phyloP scores from a whole-genome alignment of 2,329 filamentous ascomycete genomes.

The Bipolaris victoriae region DNA sequence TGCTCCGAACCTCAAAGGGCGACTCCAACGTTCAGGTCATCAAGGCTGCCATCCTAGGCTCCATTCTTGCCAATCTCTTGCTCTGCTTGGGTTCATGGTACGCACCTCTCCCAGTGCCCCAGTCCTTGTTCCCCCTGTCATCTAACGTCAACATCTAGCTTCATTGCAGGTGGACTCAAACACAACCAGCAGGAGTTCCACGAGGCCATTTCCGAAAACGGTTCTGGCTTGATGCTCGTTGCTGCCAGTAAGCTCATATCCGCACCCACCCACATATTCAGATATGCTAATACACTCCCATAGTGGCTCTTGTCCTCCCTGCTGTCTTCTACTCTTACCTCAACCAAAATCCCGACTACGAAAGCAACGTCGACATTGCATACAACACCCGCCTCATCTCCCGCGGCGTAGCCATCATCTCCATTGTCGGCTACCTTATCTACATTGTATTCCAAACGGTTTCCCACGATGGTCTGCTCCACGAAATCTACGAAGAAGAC shows the following conservation, averaged over 20 bases:
- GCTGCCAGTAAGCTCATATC: constrained; percentile 63
- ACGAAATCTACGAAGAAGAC: constrained; percentile 73
- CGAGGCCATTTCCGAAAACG: constrained; percentile 77
- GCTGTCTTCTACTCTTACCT: constrained; percentile 60
- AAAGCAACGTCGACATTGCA: constrained; percentile 56
- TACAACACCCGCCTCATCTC: constrained; percentile 69
- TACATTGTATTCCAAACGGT: constrained; percentile 75
- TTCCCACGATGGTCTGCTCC: constrained; percentile 78
- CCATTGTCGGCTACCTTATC: constrained; percentile 68
- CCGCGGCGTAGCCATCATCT: constrained; percentile 71
- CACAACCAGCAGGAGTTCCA: constrained; percentile 74
- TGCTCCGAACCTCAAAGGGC: constrained; percentile 61
- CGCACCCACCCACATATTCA: background rate
- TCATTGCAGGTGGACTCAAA: constrained; percentile 75
- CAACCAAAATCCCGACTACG: constrained; percentile 33
- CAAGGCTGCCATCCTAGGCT: constrained; percentile 81
- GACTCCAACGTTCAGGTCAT: constrained; percentile 68
- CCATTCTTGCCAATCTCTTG: constrained; percentile 80
- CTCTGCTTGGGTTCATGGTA: constrained; percentile 75
- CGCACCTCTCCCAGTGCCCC: background rate
- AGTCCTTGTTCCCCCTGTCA: background rate
- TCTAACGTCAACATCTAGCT: constrained; percentile 45
- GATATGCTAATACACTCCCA: constrained; percentile 9
- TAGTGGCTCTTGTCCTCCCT: constrained; percentile 57
- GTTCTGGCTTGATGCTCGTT: constrained; percentile 76